phyloP scores from a whole-genome alignment of 495 filamentous ascomycete genomes.

The Penicillium bialowiezense region DNA sequence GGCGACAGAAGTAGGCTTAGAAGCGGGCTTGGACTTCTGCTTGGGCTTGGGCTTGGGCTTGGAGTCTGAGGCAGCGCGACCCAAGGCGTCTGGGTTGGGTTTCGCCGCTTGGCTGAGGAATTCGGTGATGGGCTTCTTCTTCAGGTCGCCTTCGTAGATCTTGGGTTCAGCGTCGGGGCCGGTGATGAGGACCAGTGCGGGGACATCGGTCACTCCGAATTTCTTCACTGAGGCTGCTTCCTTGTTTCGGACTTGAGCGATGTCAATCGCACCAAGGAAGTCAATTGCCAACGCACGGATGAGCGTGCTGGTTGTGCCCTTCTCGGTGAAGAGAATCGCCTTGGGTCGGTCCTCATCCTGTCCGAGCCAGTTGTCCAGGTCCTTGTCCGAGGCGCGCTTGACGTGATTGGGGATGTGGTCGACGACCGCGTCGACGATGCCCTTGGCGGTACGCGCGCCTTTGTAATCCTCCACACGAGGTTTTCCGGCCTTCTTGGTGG shows the following conservation, averaged over 20 bases:
- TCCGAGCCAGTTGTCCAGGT: slow-evolving; percentile 70
- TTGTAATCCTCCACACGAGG: slow-evolving; percentile 92
- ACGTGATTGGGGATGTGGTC: slow-evolving; percentile 91
- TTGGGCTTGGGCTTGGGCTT: slow-evolving; percentile 47
- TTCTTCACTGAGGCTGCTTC: slow-evolving; percentile 66
- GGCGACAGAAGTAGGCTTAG: slow-evolving; percentile 22
- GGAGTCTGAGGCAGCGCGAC: slow-evolving; percentile 33
- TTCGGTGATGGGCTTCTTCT: slow-evolving; percentile 75
- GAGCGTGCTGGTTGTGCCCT: slow-evolving; percentile 80
- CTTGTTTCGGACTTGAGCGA: slow-evolving; percentile 86
- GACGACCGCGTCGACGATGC: slow-evolving; percentile 81
- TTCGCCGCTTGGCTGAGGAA: slow-evolving; percentile 78
- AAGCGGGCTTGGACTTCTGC: slow-evolving; percentile 38
- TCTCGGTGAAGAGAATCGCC: slow-evolving; percentile 91
- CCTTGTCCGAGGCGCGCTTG: slow-evolving; percentile 74
- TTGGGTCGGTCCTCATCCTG: slow-evolving; percentile 74
- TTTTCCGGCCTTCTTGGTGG: slow-evolving; percentile 76
- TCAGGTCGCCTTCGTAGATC: slow-evolving; percentile 79
- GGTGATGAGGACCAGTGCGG: slow-evolving; percentile 78
- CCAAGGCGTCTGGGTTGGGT: slow-evolving; percentile 62
- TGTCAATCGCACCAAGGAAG: slow-evolving; percentile 74
- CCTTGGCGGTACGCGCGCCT: slow-evolving; percentile 75
- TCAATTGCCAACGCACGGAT: slow-evolving; percentile 86
- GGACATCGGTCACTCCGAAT: slow-evolving; percentile 76
- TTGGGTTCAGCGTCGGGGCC: slow-evolving; percentile 65